Base-by-base conservation (phyloP, 2,329 filamentous ascomycete genomes). In the Ilyonectria robusta region DNA sequence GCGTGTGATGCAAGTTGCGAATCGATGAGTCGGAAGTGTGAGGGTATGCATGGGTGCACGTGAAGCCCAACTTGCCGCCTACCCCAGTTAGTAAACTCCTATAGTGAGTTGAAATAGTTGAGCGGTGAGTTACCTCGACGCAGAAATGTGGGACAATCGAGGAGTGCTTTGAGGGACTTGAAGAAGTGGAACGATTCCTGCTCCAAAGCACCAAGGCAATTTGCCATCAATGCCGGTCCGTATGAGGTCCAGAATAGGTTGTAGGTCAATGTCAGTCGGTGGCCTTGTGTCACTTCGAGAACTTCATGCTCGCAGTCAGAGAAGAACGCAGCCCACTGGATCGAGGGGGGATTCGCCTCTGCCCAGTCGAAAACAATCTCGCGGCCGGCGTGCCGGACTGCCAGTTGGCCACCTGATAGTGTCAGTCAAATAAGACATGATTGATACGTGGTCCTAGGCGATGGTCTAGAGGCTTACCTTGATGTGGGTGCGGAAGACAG, bases 231-330 rank as follows among this genome's bases (percentile, higher is more conserved):
- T n/a, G 62, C 59, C 2, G 70, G 71, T 0, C 83, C 76, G 40
- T 83, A 71, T n/a, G 54, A 2, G 19, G 68, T 68, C 67, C 65
- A 66, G 3, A 64, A 89, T 1, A 91, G 78, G 64, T 90, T 90
- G 77, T 91, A 91, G 0, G 88, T 91, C 23, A 91, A 74, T 0
- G 86, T 90, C 17, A 91, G 67, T 0, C 87, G 84, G 66, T 90
- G 81, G 1, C 88, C 88, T 1, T 76, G 68, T 0, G 78, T 85
- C 10, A 91, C 83, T 31, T 84, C 81, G 1, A 83, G 72, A 2
- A 88, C 82, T 68, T 87, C 85, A 60, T 88, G 86, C 69, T 86
- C 83, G 70, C 84, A 87, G 73, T 87, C 85, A 65, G 81, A 77
- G 70, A 85, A 86, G 78, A 88, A 88, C 0, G 86, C 85, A 0